Percentiles rank a stretch among this genome's conserved stretches.
Evolutionary conservation across 106 monocot genomes (phyloP).

Genomic region (Narthecium ossifragum): DNA sequence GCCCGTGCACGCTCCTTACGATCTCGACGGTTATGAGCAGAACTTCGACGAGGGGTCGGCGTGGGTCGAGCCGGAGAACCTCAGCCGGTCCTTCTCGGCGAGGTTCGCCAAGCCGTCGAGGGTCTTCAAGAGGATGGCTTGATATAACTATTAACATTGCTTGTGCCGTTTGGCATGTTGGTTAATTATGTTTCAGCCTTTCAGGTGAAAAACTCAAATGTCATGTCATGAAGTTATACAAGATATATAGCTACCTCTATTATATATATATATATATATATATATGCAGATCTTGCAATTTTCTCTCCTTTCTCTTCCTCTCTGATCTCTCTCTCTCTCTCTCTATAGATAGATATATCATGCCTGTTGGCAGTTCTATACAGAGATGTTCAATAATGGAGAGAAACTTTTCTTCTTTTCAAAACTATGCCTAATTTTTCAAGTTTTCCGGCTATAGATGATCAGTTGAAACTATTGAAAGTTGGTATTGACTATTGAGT

Average conservation of each 20-base stretch:
- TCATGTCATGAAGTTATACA: neutral
- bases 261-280: neutral
- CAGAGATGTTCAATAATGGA: too few species aligned
- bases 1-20: constrained; percentile 21
- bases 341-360: too few species aligned
- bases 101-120: constrained; percentile 46
- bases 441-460: too few species aligned
- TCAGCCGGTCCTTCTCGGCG: constrained; percentile 59
- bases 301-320: neutral
- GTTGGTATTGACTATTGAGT: too few species aligned
- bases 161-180: neutral
- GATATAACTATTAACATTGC: neutral
- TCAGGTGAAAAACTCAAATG: neutral
- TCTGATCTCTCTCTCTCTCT: too few species aligned
- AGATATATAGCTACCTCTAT: too few species aligned
- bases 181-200: neutral
- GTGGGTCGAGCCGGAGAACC: constrained; percentile 51
- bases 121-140: constrained; percentile 16
- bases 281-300: neutral
- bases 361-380: too few species aligned
- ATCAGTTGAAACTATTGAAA: too few species aligned
- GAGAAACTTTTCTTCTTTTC: too few species aligned
- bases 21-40: constrained; percentile 40
- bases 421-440: too few species aligned
- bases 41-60: constrained; percentile 72